Base-by-base conservation (phyloP, 345 rosid species). In the Psidium guajava region DNA sequence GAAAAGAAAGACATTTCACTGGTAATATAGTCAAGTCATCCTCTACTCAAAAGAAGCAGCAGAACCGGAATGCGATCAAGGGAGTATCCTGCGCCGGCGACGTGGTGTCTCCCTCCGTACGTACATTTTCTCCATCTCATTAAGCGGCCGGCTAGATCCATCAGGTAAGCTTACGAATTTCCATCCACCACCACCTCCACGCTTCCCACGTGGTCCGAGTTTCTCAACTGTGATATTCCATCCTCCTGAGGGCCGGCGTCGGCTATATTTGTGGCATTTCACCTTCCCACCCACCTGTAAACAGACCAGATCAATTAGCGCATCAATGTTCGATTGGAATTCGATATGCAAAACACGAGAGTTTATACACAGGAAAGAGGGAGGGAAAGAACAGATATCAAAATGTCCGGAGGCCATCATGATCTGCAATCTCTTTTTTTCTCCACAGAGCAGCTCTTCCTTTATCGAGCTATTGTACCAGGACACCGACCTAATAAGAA, bases 161-260 rank as follows among this genome's bases (percentile, higher is more conserved):
- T 97, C 98, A 0, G 98, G 98, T 87, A 95, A 90, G 92, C 98
- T 96, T 49, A 96, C 89, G 84, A 94, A 97, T 90, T 94, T 95
- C 99, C 98, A 97, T 52, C 99, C 98, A 16, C 98, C 98, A 36
- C 98, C 98, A 1, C 89, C 90, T 88, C 99, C 98, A 12, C 98
- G 95, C 89, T 94, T 97, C 57, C 98, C 99, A 82, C 85, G 82
- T 13, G 92, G 27, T 82, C 99, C 99, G 57, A 97, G 52, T 89
- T 96, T 97, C 89, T 96, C 98, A 28, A 96, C 96, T 5, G 96
- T 94, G 85, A 94, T 89, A 83, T 91, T 93, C 99, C 99, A 97
- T 57, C 98, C 99, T 20, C 93, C 91, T n/a, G 90, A 55, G 42
- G 96, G 85, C 21, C 98, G 97, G 11, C 96, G 90, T 86, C 98